Conservation (phyloP, 495 filamentous ascomycete species). For the Penicillium lagena region DNA sequence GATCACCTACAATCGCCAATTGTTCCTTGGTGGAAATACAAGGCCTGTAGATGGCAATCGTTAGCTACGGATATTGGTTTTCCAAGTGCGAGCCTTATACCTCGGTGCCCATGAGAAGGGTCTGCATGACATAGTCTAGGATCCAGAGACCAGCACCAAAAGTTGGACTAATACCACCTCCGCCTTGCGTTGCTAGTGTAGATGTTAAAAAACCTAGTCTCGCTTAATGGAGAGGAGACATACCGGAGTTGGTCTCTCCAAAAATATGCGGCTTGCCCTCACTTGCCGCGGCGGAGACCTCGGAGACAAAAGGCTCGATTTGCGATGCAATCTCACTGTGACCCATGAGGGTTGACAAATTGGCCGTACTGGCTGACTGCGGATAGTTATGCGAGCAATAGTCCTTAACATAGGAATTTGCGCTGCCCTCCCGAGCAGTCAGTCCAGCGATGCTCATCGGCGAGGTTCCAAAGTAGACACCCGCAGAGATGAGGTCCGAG, state of each 20-base stretch:
- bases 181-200: slow-evolving; percentile 22
- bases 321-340: slow-evolving; percentile 43
- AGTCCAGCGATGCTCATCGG: slow-evolving; percentile 45
- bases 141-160: slow-evolving; percentile 57
- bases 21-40: slow-evolving; percentile 58
- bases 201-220: slow-evolving; percentile 1
- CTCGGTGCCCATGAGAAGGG: slow-evolving; percentile 38
- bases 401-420: slow-evolving; percentile 41
- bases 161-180: slow-evolving; percentile 45
- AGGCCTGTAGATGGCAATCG: slow-evolving; percentile 4
- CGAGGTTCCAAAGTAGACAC: slow-evolving; percentile 50
- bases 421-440: slow-evolving; percentile 41
- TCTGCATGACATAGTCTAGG: slow-evolving; percentile 50
- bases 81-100: neutral
- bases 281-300: slow-evolving; percentile 39
- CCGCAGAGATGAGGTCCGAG: slow-evolving; percentile 45
- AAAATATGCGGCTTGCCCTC: slow-evolving; percentile 48
- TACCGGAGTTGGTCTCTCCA: slow-evolving; percentile 55
- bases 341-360: slow-evolving; percentile 40
- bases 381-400: slow-evolving; percentile 59
- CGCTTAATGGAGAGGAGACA: neutral
- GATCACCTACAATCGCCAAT: slow-evolving; percentile 42
- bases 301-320: slow-evolving; percentile 39
- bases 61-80: no score
- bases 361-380: slow-evolving; percentile 35